Evolutionary conservation across 441 rosid genomes (phyloP).

Genomic region (Eruca vesicaria): DNA sequence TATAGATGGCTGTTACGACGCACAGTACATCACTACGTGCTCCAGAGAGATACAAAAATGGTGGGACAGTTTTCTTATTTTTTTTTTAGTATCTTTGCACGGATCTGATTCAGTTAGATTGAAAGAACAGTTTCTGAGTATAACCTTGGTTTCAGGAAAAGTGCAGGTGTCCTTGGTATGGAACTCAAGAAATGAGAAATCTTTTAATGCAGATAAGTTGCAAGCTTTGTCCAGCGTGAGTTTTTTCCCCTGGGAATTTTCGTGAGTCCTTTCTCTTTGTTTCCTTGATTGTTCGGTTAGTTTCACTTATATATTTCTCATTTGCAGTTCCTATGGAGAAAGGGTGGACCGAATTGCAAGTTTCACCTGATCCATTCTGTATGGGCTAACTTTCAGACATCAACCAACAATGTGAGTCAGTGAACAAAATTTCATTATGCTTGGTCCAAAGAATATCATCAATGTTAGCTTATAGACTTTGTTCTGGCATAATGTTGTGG

Average conservation of each 20-base stretch:
- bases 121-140: constrained; percentile 14
- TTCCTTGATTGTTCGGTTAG: not conserved
- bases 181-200: constrained; percentile 90
- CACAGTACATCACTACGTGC: constrained; percentile 78
- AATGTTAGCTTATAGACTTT: constrained; percentile 5
- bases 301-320: not conserved
- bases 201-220: constrained; percentile 60
- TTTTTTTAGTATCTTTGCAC: not conserved
- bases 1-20: constrained; percentile 94
- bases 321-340: constrained; percentile 81
- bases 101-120: not conserved
- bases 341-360: constrained; percentile 70
- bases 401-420: constrained; percentile 78
- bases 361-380: constrained; percentile 71
- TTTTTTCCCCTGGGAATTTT: not conserved
- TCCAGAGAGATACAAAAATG: constrained; percentile 77
- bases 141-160: constrained; percentile 50
- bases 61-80: constrained; percentile 33
- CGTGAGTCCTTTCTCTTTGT: not conserved
- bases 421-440: constrained; percentile 7
- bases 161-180: constrained; percentile 90
- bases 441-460: not conserved
- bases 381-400: constrained; percentile 98
- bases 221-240: constrained; percentile 79
- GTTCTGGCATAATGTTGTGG: not conserved